Conservation (phyloP, 768 basidiomycete genomes). For the Ramaria sp. region DNA sequence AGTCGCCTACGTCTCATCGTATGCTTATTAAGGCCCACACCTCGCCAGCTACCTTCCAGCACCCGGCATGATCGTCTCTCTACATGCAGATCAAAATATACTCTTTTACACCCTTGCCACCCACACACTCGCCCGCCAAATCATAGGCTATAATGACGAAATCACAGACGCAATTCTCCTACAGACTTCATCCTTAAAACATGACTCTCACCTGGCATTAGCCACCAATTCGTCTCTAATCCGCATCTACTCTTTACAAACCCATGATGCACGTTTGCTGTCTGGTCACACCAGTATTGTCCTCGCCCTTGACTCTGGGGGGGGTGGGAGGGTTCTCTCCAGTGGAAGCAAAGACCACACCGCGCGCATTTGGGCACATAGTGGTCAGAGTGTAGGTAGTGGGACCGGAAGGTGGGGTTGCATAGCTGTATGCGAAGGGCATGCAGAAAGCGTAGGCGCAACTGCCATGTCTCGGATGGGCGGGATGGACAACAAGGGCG, state of each 20-base stretch:
- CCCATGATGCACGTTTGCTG: constrained; percentile 76
- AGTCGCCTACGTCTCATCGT: constrained; percentile 23
- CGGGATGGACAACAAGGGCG: constrained; percentile 15
- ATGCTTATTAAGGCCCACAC: background rate
- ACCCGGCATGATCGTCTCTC: constrained; percentile 57
- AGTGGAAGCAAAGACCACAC: constrained; percentile 91
- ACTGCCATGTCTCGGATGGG: constrained; percentile 64
- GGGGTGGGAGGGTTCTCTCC: constrained; percentile 62
- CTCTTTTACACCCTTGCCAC: constrained; percentile 76
- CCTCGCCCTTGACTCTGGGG: constrained; percentile 64
- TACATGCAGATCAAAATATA: constrained; percentile 97
- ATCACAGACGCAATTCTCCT: constrained; percentile 86
- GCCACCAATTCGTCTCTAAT: constrained; percentile 98
- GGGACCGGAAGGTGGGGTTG: constrained; percentile 47
- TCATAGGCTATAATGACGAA: constrained; percentile 97
- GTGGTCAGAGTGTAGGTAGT: constrained; percentile 21
- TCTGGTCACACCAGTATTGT: constrained; percentile 90
- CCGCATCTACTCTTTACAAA: constrained; percentile 70
- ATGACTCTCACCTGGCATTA: constrained; percentile 74
- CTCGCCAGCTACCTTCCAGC: constrained; percentile 53
- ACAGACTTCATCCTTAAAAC: constrained; percentile 27
- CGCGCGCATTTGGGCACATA: constrained; percentile 69
- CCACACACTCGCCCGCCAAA: constrained; percentile 56
- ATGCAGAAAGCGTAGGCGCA: constrained; percentile 89
- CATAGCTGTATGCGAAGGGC: constrained; percentile 84